These are phyloP conservation scores for Kwoniella newhampshirensis DNA, from an alignment of 768 basidiomycete species.

Conservation along the genomic window DNA sequence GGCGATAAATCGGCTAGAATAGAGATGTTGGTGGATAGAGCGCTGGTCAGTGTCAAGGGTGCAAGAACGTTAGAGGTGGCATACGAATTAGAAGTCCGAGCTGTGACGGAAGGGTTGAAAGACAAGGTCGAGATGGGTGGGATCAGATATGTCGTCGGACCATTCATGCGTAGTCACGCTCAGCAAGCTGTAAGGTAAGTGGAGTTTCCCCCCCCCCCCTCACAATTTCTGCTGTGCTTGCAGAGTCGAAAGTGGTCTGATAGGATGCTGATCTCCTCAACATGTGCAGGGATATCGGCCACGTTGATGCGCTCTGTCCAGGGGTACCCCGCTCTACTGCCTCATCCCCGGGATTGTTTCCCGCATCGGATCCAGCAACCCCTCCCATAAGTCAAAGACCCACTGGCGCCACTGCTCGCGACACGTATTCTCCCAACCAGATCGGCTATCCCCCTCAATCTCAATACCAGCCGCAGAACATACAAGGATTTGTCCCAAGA, in stretches of 20 bases:
- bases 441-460: background rate
- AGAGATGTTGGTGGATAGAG: conserved; percentile 59
- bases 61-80: conserved; percentile 70
- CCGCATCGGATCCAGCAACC: conserved; percentile 2
- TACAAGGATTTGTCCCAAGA: conserved; percentile 32
- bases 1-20: conserved; percentile 72
- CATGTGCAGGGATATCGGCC: conserved; percentile 40
- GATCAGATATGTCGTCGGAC: conserved; percentile 42
- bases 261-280: conserved; percentile 4
- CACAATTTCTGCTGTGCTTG: too few relatives aligned
- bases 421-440: background rate
- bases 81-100: conserved; percentile 74
- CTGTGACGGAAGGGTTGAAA: conserved; percentile 64
- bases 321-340: conserved; percentile 5
- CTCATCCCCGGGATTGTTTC: conserved; percentile 1
- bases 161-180: conserved; percentile 33
- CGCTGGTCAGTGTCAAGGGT: conserved; percentile 74
- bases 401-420: background rate
- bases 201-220: too few relatives aligned
- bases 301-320: conserved; percentile 35
- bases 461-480: conserved; percentile 1
- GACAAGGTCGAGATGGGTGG: conserved; percentile 34
- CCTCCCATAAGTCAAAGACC: conserved; percentile 5
- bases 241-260: too few relatives aligned
- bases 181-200: conserved; percentile 47